phyloP scores from a whole-genome alignment of 805 yeast species.

The Priceomyces castillae region DNA sequence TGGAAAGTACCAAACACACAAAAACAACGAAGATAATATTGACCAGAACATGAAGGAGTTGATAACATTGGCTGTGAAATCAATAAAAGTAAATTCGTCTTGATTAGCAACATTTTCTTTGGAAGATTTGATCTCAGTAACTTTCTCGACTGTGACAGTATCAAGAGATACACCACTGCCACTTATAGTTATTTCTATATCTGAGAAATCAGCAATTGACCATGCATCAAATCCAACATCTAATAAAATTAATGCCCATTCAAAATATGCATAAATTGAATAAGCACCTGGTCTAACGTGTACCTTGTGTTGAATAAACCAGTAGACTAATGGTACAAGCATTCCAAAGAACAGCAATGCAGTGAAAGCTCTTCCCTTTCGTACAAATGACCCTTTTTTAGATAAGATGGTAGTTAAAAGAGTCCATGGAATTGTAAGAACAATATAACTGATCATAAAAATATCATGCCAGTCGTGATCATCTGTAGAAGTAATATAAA shows the following conservation, averaged over 20 bases:
- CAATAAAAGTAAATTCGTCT: constrained; percentile 33
- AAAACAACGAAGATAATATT: constrained; percentile 70
- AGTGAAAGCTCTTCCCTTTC: constrained; percentile 52
- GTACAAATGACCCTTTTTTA: constrained; percentile 39
- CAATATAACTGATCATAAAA: constrained; percentile 88
- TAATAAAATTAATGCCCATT: constrained; percentile 83
- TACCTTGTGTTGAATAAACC: constrained; percentile 91
- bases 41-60: constrained; percentile 88
- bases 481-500: constrained; percentile 93
- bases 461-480: constrained; percentile 96
- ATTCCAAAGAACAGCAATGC: constrained; percentile 65
- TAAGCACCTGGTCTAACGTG: constrained; percentile 90
- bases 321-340: constrained; percentile 77
- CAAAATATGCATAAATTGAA: constrained; percentile 89
- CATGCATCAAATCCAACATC: constrained; percentile 86
- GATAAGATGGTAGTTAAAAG: constrained; percentile 55
- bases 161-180: constrained; percentile 23
- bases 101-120: constrained; percentile 9
- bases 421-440: constrained; percentile 91
- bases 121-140: constrained; percentile 1
- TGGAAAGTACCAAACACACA: constrained; percentile 96
- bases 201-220: constrained; percentile 66
- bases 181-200: constrained; percentile 49
- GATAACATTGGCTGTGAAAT: constrained; percentile 44
- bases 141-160: constrained; percentile 9